Evolutionary conservation across 805 yeast species (phyloP).

Genomic region (Cyberlindnera xylosilytica): DNA sequence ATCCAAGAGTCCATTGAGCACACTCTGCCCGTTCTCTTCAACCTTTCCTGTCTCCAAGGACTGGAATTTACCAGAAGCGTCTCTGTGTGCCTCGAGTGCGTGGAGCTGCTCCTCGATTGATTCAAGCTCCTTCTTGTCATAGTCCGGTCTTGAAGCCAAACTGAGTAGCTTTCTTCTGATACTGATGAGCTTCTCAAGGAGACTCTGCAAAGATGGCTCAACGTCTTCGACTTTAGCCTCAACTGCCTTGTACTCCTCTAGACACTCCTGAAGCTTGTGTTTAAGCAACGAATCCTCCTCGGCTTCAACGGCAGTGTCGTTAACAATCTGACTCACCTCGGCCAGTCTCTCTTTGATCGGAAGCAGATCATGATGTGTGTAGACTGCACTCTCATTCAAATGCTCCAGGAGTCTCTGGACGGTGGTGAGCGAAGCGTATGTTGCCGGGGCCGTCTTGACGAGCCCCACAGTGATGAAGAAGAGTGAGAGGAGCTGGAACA

Average conservation of each 20-base stretch:
- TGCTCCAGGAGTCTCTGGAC: constrained; percentile 83
- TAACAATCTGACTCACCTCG: constrained; percentile 65
- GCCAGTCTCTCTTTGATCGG: constrained; percentile 73
- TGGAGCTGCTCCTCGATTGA: constrained; percentile 37
- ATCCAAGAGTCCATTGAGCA: constrained; percentile 72
- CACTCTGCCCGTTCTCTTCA: constrained; percentile 39
- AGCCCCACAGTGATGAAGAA: constrained; percentile 91
- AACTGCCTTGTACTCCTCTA: constrained; percentile 52
- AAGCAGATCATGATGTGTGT: constrained; percentile 76
- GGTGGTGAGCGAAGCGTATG: constrained; percentile 84
- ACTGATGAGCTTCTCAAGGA: constrained; percentile 57
- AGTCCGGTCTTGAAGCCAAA: constrained; percentile 39
- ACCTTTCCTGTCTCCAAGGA: constrained; percentile 33
- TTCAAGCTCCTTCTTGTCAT: constrained; percentile 30
- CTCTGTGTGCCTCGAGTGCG: constrained; percentile 47
- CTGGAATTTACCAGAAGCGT: constrained; percentile 52
- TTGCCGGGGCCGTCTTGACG: constrained; percentile 88
- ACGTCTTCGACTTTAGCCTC: constrained; percentile 53
- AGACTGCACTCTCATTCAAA: constrained; percentile 74
- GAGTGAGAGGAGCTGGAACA: constrained; percentile 81
- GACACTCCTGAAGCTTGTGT: constrained; percentile 63
- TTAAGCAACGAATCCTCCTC: constrained; percentile 63
- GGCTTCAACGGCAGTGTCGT: constrained; percentile 27
- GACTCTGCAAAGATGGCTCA: constrained; percentile 45
- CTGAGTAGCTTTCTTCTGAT: constrained; percentile 62